Conservation (phyloP, 768 basidiomycete genomes). For the Termitomyces sp. region DNA sequence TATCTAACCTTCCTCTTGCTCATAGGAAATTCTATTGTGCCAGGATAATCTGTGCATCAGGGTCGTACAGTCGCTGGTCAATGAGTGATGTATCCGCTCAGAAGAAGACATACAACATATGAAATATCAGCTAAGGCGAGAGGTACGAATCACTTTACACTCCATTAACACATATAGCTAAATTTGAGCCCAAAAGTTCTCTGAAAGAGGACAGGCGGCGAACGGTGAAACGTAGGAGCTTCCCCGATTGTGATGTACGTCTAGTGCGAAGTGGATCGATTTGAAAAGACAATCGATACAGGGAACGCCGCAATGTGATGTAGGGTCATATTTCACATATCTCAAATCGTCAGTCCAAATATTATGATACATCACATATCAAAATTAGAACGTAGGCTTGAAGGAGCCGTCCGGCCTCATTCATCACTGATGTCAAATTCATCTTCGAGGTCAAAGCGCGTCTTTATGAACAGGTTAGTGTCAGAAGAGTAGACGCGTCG, state of each 20-base stretch:
- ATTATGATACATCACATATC: background rate
- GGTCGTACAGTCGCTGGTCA: background rate
- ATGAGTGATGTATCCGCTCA: background rate
- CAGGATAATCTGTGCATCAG: background rate
- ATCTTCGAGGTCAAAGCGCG: too few relatives aligned
- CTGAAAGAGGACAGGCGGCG: background rate
- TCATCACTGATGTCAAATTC: too few relatives aligned
- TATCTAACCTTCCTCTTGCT: background rate
- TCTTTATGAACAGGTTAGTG: too few relatives aligned
- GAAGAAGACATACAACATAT: background rate
- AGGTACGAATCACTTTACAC: background rate
- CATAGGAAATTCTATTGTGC: too few relatives aligned
- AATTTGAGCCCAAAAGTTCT: too few relatives aligned
- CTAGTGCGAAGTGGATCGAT: background rate
- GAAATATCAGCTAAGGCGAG: background rate
- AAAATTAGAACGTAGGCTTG: background rate
- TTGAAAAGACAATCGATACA: background rate
- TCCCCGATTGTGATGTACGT: background rate
- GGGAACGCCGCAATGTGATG: background rate
- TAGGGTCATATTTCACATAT: background rate
- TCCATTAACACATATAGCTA: background rate
- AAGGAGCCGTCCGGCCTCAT: too few relatives aligned
- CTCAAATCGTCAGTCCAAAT: background rate
- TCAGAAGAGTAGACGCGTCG: too few relatives aligned
- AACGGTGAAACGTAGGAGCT: background rate